phyloP scores from a whole-genome alignment of 352 stramenopile species.

The Pythium aphanidermatum region DNA sequence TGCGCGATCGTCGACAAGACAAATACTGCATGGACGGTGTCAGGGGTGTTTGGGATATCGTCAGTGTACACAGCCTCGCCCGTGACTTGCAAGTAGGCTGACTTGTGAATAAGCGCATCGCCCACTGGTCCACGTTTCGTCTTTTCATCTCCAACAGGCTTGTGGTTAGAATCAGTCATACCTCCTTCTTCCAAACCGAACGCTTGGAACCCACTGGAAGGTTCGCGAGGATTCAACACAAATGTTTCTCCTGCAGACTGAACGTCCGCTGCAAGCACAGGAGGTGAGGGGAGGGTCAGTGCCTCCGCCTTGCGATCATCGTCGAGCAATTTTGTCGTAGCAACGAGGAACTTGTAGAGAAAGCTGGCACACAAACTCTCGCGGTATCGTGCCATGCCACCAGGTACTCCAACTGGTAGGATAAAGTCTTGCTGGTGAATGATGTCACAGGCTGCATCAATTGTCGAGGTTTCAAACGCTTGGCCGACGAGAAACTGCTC shows the following conservation, averaged over 20 bases:
- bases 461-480: slow-evolving; percentile 66
- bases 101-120: slow-evolving; percentile 90
- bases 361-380: slow-evolving; percentile 92
- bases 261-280: slow-evolving; percentile 29
- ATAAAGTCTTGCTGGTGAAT: slow-evolving; percentile 86
- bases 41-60: slow-evolving; percentile 86
- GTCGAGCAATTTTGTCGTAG: slow-evolving; percentile 52
- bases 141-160: slow-evolving; percentile 28
- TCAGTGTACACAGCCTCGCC: slow-evolving; percentile 95
- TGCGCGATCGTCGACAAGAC: slow-evolving; percentile 86
- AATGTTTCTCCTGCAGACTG: slow-evolving; percentile 54
- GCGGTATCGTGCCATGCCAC: slow-evolving; percentile 94
- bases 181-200: slow-evolving; percentile 60
- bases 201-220: slow-evolving; percentile 45
- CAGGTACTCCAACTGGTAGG: slow-evolving; percentile 88
- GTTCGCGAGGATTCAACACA: slow-evolving; percentile 41
- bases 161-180: slow-evolving; percentile 57
- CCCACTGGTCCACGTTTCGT: slow-evolving; percentile 73
- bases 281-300: slow-evolving; percentile 16
- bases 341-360: slow-evolving; percentile 93
- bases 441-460: slow-evolving; percentile 76
- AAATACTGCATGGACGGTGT: slow-evolving; percentile 89
- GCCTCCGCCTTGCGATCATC: slow-evolving; percentile 20
- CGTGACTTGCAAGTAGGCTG: slow-evolving; percentile 90
- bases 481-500: slow-evolving; percentile 79